A percentile compares a stretch with the other conserved stretches of the same genome.
Conservation (phyloP, 2,329 filamentous ascomycete genomes). For the Beauveria caledonica region DNA sequence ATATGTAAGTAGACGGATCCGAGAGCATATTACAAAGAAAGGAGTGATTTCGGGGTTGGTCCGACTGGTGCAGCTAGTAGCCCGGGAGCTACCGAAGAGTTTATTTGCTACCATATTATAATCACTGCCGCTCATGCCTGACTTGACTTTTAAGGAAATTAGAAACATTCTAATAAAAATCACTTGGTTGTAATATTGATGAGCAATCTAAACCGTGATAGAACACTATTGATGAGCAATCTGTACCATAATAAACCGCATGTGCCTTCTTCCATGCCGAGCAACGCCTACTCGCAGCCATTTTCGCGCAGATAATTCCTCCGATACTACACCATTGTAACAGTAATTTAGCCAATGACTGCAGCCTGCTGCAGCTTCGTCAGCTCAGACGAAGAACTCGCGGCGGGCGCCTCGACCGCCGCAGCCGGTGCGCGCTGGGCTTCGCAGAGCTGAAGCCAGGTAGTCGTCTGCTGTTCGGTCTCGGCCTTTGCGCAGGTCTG, state of each 20-base stretch:
- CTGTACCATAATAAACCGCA: not conserved
- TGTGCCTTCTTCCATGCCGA: not conserved
- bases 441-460: slow-evolving; percentile 7
- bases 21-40: not conserved
- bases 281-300: not conserved
- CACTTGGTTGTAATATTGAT: too few relatives aligned
- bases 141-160: too few relatives aligned
- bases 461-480: not conserved
- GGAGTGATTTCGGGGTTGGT: not conserved
- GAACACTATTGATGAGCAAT: not conserved
- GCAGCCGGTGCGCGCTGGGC: not conserved
- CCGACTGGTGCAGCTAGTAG: not conserved
- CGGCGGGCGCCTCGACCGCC: not conserved
- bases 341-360: not conserved
- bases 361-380: not conserved
- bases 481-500: not conserved
- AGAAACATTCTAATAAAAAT: too few relatives aligned
- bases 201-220: too few relatives aligned
- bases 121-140: too few relatives aligned
- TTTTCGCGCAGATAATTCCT: not conserved
- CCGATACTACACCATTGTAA: too few relatives aligned
- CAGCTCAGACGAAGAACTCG: not conserved
- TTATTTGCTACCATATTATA: not conserved
- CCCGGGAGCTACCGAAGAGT: too few relatives aligned
- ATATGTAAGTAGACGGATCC: not conserved